A percentile compares a stretch with the other conserved stretches of the same genome.
Conservation (phyloP, 495 filamentous ascomycete genomes). For the Tricharina praecox region DNA sequence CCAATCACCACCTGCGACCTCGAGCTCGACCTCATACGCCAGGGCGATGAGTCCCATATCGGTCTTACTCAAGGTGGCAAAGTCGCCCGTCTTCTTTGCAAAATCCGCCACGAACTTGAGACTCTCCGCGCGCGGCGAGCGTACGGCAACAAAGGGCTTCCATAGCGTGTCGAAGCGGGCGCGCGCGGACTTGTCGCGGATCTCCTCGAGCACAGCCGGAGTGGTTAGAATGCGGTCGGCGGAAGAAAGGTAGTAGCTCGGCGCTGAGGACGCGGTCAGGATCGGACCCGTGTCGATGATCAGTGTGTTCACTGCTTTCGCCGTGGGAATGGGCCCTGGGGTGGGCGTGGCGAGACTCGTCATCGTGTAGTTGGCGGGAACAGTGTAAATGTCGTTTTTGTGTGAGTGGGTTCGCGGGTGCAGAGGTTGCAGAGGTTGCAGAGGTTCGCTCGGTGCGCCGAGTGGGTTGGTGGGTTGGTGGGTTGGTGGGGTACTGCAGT, state of each 20-base stretch:
- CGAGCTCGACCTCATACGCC: slow-evolving; percentile 78
- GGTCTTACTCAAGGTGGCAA: slow-evolving; percentile 64
- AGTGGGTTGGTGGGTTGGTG: too few species aligned
- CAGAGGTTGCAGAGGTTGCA: too few species aligned
- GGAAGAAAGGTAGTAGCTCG: slow-evolving; percentile 40
- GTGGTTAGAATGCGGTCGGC: slow-evolving; percentile 69
- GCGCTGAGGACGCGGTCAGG: slow-evolving; percentile 41
- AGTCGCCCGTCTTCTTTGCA: slow-evolving; percentile 76
- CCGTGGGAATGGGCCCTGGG: too few species aligned
- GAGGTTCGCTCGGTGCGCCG: too few species aligned
- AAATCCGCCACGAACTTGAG: slow-evolving; percentile 68
- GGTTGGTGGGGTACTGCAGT: too few species aligned
- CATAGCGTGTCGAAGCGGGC: slow-evolving; percentile 64
- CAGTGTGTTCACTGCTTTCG: slow-evolving; percentile 34
- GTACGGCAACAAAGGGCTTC: slow-evolving; percentile 64
- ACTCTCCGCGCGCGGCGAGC: slow-evolving; percentile 55
- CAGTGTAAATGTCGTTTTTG: too few species aligned
- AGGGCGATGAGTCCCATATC: slow-evolving; percentile 82
- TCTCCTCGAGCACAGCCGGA: slow-evolving; percentile 73
- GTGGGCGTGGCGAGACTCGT: too few species aligned
- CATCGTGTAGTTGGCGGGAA: too few species aligned
- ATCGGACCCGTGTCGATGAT: slow-evolving; percentile 84
- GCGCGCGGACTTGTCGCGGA: slow-evolving; percentile 68
- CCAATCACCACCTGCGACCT: slow-evolving; percentile 70
- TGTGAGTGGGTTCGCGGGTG: too few species aligned